A percentile compares a stretch with the other conserved stretches of the same genome.
These are phyloP conservation scores for Phytophthora pseudosyringae DNA, from an alignment of 352 stramenopile genomes.

Conservation along the genomic window DNA sequence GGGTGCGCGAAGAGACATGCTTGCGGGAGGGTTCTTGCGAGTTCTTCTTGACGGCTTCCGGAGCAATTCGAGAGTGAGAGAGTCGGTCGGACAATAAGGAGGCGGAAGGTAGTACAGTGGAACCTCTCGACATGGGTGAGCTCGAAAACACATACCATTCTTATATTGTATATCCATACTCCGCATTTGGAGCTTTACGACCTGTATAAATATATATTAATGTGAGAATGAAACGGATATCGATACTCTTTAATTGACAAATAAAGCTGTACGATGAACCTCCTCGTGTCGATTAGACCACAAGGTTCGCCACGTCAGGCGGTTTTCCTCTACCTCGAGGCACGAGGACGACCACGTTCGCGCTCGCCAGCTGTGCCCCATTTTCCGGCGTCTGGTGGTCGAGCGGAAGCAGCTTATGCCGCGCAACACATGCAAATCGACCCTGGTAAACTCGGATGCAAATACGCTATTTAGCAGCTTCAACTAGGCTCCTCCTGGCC, in stretches of 20 bases:
- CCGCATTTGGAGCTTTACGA: too few relatives aligned
- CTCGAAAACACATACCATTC: too few relatives aligned
- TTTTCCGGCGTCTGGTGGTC: slow-evolving; percentile 12
- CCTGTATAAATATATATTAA: too few relatives aligned
- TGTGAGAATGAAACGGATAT: too few relatives aligned
- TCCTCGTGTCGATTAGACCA: slow-evolving; percentile 22
- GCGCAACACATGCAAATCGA: neutral
- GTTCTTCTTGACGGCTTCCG: slow-evolving; percentile 7
- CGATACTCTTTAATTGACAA: too few relatives aligned
- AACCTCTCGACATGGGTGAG: too few relatives aligned
- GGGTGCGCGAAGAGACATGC: slow-evolving; percentile 46
- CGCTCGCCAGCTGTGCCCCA: slow-evolving; percentile 7
- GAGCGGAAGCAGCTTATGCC: slow-evolving; percentile 12
- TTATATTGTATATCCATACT: too few relatives aligned
- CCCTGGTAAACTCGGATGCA: slow-evolving; percentile 15
- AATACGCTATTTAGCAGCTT: slow-evolving; percentile 12
- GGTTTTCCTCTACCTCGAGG: slow-evolving; percentile 5
- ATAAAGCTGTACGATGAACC: too few relatives aligned
- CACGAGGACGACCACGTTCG: slow-evolving; percentile 8
- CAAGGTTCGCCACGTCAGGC: slow-evolving; percentile 11
- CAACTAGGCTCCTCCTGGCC: slow-evolving; percentile 1
- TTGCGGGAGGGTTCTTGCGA: slow-evolving; percentile 1
- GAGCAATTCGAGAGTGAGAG: slow-evolving; percentile 36
- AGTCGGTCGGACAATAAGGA: slow-evolving; percentile 26
- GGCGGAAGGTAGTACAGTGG: neutral